Conservation (phyloP, 2,329 filamentous ascomycete species). For the Aspergillus sclerotialis region DNA sequence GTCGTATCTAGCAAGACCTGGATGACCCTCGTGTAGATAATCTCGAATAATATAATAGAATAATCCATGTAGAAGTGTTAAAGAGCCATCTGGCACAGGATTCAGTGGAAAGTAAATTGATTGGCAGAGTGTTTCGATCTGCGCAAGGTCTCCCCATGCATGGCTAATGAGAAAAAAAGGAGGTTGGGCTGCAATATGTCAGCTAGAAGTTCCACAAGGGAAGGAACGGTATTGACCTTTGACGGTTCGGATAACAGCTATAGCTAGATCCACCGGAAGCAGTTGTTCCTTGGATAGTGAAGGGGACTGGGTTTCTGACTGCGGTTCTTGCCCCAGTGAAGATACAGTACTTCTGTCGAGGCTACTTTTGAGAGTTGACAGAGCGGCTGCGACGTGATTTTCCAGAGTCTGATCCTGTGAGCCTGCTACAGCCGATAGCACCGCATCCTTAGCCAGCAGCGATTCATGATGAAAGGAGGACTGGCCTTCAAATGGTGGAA, state of each 20-base stretch:
- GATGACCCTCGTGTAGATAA: slow-evolving; percentile 14
- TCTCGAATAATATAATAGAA: slow-evolving; percentile 19
- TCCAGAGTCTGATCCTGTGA: slow-evolving; percentile 6
- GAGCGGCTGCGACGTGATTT: slow-evolving; percentile 14
- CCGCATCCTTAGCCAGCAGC: slow-evolving; percentile 16
- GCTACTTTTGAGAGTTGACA: slow-evolving; percentile 12
- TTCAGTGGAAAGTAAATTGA: slow-evolving; percentile 17
- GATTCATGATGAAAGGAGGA: slow-evolving; percentile 18
- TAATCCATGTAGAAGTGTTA: slow-evolving; percentile 16
- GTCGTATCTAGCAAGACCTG: slow-evolving; percentile 11
- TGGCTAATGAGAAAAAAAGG: slow-evolving; percentile 20
- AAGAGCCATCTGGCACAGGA: slow-evolving; percentile 13
- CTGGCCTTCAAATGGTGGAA: slow-evolving; percentile 17
- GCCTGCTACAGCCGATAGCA: slow-evolving; percentile 12
- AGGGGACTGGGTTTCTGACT: not conserved
- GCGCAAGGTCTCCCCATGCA: slow-evolving; percentile 15
- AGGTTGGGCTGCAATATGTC: slow-evolving; percentile 11
- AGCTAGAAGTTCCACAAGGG: no score
- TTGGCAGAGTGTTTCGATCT: slow-evolving; percentile 15
- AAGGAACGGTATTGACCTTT: slow-evolving; percentile 12
- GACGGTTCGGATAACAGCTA: slow-evolving; percentile 14
- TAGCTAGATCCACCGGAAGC: slow-evolving; percentile 12
- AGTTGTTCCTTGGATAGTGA: slow-evolving; percentile 4
- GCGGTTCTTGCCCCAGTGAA: not conserved
- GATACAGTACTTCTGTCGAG: slow-evolving; percentile 11